phyloP scores from a whole-genome alignment of 805 yeast genomes.

The Vanderwaltozyma verrucispora region DNA sequence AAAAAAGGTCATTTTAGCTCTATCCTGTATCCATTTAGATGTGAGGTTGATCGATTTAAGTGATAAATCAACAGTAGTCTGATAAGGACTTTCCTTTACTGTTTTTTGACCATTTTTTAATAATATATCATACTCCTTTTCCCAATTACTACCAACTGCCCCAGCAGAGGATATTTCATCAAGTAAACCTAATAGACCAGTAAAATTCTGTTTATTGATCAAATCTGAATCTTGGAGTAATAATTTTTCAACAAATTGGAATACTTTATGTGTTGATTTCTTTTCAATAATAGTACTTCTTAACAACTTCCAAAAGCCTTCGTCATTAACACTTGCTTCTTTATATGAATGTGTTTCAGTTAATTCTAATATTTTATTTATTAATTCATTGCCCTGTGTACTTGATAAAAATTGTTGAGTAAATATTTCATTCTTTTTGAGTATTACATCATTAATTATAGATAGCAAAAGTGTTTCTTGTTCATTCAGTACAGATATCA shows the following conservation, averaged over 20 bases:
- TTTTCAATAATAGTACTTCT: constrained; percentile 36
- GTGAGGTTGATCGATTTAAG: constrained; percentile 55
- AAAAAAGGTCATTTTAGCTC: constrained; percentile 6
- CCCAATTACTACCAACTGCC: constrained; percentile 69
- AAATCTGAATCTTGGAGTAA: constrained; percentile 24
- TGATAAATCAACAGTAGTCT: constrained; percentile 47
- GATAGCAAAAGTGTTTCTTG: constrained; percentile 14
- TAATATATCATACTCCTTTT: constrained; percentile 45
- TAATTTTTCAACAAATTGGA: constrained; percentile 37
- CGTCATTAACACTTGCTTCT: constrained; percentile 37
- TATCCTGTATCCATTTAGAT: constrained; percentile 35
- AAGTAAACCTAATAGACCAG: constrained; percentile 56
- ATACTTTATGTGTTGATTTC: constrained; percentile 34
- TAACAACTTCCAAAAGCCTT: constrained; percentile 45
- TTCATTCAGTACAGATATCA: constrained; percentile 19
- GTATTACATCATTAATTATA: constrained; percentile 22
- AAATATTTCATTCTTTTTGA: constrained; percentile 26
- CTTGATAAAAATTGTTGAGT: constrained; percentile 27
- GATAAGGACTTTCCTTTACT: constrained; percentile 39
- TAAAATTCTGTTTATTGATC: constrained; percentile 42
- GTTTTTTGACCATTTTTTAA: constrained; percentile 35
- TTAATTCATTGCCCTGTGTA: constrained; percentile 36
- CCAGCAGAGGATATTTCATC: constrained; percentile 79
- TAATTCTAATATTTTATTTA: constrained; percentile 34
- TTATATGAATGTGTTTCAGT: constrained; percentile 18